Base-by-base conservation (phyloP, 257 asterid genomes). In the Penstemon barbatus region DNA sequence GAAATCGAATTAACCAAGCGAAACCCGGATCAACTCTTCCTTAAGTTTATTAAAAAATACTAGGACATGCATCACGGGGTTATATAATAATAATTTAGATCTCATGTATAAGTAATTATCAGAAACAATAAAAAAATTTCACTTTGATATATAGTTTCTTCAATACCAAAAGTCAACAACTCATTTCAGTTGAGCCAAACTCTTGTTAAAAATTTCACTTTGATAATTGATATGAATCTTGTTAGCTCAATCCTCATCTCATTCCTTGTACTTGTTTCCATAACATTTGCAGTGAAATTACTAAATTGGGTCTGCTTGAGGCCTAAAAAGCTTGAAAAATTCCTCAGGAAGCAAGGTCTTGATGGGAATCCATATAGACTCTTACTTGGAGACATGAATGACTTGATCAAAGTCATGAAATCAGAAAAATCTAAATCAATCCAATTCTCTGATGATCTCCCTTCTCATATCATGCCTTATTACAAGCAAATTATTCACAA, bases 291-390 rank as follows among this genome's bases (percentile, higher is more conserved):
- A 40, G 56, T 63, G 3, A 75, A 52, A 55, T 60, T 81, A 19
- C 61, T 81, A 12, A 71, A 81, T 7, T 81, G 86, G 80, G 55
- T 68, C 1, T 74, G 89, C 86, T 38, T 81, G 0, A 59, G 72
- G 69, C 89, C 85, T 0, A 84, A 63, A 15, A 77, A 55, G 68
- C 82, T 79, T 48, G 83, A 81, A 66, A 74, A 63, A 8, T 4
- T 64, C 53, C 57, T 84, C 43, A 56, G 76, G 67, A 69, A 64
- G 12, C 79, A 81, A 70, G 89, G 86, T 12, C 78, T 81, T 43
- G 10, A 48, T 3, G 85, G 86, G 6, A 82, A 80, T 45, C 57
- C 81, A 1, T 82, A 80, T 77, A 72, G 75, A 3, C 52, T 79
- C 1, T 68, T 78, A 0, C 5, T 76, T 2, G 87, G 86, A 7